Conservation (phyloP, 2,329 filamentous ascomycete species). For the Colletotrichum agaves region DNA sequence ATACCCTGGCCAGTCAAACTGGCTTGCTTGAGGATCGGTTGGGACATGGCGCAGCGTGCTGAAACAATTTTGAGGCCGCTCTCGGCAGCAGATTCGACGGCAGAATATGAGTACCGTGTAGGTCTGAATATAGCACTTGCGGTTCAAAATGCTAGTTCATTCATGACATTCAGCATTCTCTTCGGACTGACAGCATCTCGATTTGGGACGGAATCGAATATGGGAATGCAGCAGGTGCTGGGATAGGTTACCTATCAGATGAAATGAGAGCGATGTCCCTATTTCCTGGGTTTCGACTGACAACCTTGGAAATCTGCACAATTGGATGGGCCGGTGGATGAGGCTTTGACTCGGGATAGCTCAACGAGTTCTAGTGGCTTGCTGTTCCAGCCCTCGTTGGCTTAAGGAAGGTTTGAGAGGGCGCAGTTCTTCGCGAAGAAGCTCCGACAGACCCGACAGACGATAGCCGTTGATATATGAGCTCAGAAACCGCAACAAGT, state of each 20-base stretch:
- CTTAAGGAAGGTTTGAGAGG: constrained; percentile 1
- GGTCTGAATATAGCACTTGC: neutral
- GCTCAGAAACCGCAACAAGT: too few species aligned
- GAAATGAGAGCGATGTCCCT: neutral
- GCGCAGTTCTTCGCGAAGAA: neutral
- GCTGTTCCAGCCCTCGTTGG: constrained; percentile 5
- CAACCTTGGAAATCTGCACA: constrained; percentile 2
- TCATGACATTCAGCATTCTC: constrained; percentile 23
- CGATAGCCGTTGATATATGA: too few species aligned
- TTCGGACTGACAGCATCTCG: constrained; percentile 20
- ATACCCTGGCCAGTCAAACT: constrained; percentile 27
- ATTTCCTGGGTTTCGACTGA: neutral
- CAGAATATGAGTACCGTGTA: neutral
- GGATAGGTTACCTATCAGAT: constrained; percentile 9
- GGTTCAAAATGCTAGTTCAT: neutral
- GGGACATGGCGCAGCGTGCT: constrained; percentile 25
- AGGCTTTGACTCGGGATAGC: constrained; percentile 22
- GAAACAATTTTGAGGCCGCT: neutral
- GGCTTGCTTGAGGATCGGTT: constrained; percentile 26
- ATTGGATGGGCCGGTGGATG: neutral
- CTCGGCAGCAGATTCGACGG: neutral
- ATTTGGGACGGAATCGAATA: neutral
- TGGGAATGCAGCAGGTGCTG: neutral
- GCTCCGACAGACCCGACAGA: neutral
- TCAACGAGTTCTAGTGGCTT: constrained; percentile 27